Conservation (phyloP, 108 stramenopile genomes). For the Licmophora abbreviata region DNA sequence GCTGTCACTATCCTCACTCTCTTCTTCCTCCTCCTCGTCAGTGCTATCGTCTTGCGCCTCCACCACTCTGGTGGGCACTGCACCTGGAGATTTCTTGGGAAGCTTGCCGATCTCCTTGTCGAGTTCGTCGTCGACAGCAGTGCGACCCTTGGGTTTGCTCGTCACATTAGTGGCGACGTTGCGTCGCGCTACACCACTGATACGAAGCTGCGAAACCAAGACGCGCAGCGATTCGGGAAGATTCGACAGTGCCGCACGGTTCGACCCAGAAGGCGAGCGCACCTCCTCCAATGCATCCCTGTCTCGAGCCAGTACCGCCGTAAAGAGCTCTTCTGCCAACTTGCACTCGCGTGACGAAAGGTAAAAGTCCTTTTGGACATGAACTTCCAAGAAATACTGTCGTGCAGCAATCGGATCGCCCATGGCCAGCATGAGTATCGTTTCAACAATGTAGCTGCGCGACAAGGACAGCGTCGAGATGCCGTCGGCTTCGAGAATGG, state of each 20-base stretch:
- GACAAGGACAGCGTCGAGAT: conserved; percentile 62
- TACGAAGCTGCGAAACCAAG: conserved; percentile 42
- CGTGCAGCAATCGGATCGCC: conserved; percentile 80
- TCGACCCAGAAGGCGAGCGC: conserved; percentile 38
- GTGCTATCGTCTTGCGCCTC: conserved; percentile 11
- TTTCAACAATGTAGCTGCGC: conserved; percentile 55
- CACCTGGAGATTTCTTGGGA: conserved; percentile 8
- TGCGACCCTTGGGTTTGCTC: conserved; percentile 5
- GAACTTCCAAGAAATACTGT: conserved; percentile 66
- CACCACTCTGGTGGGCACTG: background rate
- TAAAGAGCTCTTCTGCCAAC: conserved; percentile 81
- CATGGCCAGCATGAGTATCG: conserved; percentile 65
- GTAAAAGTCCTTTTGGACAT: conserved; percentile 71
- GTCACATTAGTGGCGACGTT: background rate
- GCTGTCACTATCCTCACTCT: conserved; percentile 35
- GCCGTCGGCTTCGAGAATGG: conserved; percentile 55
- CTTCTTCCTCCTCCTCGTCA: conserved; percentile 11
- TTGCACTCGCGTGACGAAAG: conserved; percentile 76
- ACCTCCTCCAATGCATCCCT: conserved; percentile 65
- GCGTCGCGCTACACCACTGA: conserved; percentile 60
- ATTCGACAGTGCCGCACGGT: conserved; percentile 61
- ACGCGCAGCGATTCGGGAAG: conserved; percentile 37
- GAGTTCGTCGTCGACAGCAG: background rate
- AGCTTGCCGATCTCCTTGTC: conserved; percentile 1
- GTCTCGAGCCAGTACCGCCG: conserved; percentile 65